Evolutionary conservation across 192 early-diverging fungal species (phyloP).

Genomic region (Coemansia sp.): DNA sequence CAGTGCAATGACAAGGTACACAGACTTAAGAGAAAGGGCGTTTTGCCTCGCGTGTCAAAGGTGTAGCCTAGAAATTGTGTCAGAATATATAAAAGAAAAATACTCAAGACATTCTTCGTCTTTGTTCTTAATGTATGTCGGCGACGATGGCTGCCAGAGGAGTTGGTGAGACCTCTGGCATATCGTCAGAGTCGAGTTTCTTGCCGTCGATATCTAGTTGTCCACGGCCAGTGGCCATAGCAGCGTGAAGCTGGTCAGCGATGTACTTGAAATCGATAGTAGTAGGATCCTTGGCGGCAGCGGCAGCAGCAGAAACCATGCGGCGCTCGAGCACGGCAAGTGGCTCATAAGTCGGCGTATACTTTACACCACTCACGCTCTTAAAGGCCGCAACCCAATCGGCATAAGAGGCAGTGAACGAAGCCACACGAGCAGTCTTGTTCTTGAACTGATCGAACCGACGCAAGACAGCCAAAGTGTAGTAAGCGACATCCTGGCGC

Average conservation of each 20-base stretch:
- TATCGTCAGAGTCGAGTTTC: neutral
- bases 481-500: conserved; percentile 2
- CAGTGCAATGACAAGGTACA: neutral
- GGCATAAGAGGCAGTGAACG: neutral
- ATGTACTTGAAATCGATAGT: neutral
- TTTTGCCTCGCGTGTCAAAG: neutral
- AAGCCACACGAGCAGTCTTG: neutral
- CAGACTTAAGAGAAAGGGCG: neutral
- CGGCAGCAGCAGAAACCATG: neutral
- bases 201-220: neutral
- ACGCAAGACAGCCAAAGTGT: conserved; percentile 4
- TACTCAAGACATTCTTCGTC: too few species aligned
- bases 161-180: neutral
- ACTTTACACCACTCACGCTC: neutral
- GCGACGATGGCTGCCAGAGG: neutral
- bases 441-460: conserved; percentile 1
- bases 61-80: too few species aligned
- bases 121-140: neutral
- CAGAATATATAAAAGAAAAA: too few species aligned
- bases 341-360: neutral
- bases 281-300: neutral
- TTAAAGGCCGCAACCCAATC: conserved; percentile 1
- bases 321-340: neutral
- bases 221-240: neutral
- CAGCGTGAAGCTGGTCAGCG: neutral